Base-by-base conservation (phyloP, 345 rosid species). In the Bruguiera gymnorhiza region DNA sequence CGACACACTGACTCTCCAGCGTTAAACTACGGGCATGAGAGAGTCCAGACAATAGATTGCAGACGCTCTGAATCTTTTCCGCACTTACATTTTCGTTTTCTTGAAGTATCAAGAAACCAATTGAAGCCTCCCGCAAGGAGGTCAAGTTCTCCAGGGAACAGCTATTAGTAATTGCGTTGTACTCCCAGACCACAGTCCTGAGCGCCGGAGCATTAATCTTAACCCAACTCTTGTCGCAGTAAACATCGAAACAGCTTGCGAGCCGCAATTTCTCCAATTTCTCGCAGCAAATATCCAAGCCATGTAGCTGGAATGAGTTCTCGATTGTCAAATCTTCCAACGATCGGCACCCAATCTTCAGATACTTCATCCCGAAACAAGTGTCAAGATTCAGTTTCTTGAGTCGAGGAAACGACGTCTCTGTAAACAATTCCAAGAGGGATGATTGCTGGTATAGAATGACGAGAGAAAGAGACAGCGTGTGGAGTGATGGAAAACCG, bases 371-470 rank as follows among this genome's bases (percentile, higher is more conserved):
- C 54, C 92, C 89, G 8, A 71, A 79, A 72, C 87, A 85, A 37
- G 70, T 71, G 7, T 84, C 86, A 10, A 93, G 89, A 70, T 56
- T 69, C 69, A 91, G 75, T 34, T 80, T 83, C 72, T 73, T 85
- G 2, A 91, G 73, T 31, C 74, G 79, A 19, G 94, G 97, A 66
- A 93, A 93, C 0, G 83, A 81, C 6, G 91, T 74, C 71, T 83
- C 92, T 0, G 85, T 84, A 72, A 90, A 93, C 75, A 91, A 79
- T 71, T 89, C 89, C 26, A 50, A 36, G 15, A 91, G 86, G 27
- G 52, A 79, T 34, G 95, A 85, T 30, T 87, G 88, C 70, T 73
- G 76, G 66, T 83, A 39, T 5, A 84, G 68, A 67, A 80, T 81
- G 60, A 86, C 80, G 0, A 83, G 85, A 6, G 91, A 85, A 19